A percentile compares a stretch with the other conserved stretches of the same genome.
Conservation (phyloP, 495 filamentous ascomycete species). For the Aspergillus baeticus region DNA sequence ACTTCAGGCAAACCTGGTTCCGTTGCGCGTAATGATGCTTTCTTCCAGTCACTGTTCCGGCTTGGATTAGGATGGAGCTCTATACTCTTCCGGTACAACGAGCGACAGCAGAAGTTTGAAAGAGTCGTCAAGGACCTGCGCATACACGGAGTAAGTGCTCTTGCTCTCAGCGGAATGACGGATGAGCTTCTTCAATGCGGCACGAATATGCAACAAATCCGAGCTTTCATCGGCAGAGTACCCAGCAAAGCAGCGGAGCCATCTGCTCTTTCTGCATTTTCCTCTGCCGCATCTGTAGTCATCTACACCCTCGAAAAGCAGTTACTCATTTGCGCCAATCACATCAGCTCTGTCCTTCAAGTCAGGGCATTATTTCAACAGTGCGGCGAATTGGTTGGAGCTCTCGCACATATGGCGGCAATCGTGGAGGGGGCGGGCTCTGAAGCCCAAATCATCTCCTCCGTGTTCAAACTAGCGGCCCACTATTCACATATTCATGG, state of each 20-base stretch:
- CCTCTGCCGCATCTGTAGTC: conserved; percentile 33
- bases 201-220: conserved; percentile 58
- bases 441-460: conserved; percentile 69
- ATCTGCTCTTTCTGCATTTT: conserved; percentile 37
- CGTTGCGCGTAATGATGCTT: conserved; percentile 41
- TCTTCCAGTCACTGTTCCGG: conserved; percentile 62
- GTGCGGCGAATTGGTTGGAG: conserved; percentile 59
- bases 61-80: conserved; percentile 82
- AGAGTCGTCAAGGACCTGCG: conserved; percentile 53
- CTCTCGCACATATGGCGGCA: conserved; percentile 58
- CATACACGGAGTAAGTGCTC: conserved; percentile 66
- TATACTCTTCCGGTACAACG: conserved; percentile 70
- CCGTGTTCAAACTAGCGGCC: conserved; percentile 62
- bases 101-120: conserved; percentile 54
- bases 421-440: conserved; percentile 51
- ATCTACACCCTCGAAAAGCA: conserved; percentile 40
- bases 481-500: conserved; percentile 60
- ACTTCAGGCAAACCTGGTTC: conserved; percentile 23
- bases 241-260: conserved; percentile 27
- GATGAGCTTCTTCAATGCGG: conserved; percentile 66
- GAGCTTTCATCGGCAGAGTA: conserved; percentile 52
- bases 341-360: conserved; percentile 53
- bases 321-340: conserved; percentile 23
- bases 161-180: conserved; percentile 56
- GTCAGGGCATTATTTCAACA: conserved; percentile 64